Percentiles rank a stretch among this genome's conserved stretches.
Evolutionary conservation across 1,139 yeast genomes (phyloP).

Genomic region (Hyphopichia burtonii): DNA sequence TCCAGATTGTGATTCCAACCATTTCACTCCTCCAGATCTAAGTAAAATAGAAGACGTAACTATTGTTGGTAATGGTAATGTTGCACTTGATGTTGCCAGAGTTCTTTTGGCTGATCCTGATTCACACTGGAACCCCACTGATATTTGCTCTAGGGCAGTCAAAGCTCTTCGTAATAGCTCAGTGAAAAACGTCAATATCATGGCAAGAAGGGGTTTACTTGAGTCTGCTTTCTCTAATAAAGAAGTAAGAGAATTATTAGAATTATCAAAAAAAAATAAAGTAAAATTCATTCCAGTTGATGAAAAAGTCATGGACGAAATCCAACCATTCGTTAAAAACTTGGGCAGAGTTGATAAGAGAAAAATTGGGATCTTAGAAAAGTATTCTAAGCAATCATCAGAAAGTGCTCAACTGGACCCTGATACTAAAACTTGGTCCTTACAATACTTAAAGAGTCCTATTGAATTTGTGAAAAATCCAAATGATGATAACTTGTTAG

Average conservation of each 20-base stretch:
- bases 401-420: constrained; percentile 15
- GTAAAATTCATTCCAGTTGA: constrained; percentile 56
- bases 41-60: constrained; percentile 63
- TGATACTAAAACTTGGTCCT: constrained; percentile 55
- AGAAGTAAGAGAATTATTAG: constrained; percentile 82
- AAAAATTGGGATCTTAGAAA: constrained; percentile 60
- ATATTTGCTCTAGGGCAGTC: constrained; percentile 66
- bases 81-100: constrained; percentile 91
- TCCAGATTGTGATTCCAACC: constrained; percentile 51
- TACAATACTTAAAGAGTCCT: constrained; percentile 74
- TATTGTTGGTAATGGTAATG: constrained; percentile 96
- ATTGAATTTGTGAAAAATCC: constrained; percentile 41
- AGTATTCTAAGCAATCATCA: constrained; percentile 39
- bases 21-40: constrained; percentile 50
- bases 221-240: constrained; percentile 91
- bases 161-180: constrained; percentile 48
- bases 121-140: constrained; percentile 65
- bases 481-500: constrained; percentile 32
- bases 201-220: constrained; percentile 81
- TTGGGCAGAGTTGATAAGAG: constrained; percentile 71
- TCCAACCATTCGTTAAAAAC: constrained; percentile 33
- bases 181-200: constrained; percentile 64
- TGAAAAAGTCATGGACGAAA: constrained; percentile 37
- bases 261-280: constrained; percentile 51
- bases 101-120: constrained; percentile 60